Base-by-base conservation (phyloP, 129 eudicot genomes). In the Ambrosia trifida region DNA sequence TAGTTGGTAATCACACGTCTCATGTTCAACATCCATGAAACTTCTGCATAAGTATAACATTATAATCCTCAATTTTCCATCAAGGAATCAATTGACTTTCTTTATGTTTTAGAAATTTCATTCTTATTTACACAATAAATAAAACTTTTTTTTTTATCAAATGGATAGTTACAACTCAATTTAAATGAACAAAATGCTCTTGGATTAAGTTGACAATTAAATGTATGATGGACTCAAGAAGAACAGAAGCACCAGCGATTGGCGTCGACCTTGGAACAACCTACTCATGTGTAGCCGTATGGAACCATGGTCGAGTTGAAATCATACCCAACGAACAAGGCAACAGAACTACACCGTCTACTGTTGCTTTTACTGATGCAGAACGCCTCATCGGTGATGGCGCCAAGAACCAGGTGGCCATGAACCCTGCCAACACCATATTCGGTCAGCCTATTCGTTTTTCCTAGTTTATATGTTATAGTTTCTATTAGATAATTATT, bases 221-320 rank as follows among this genome's bases (percentile, higher is more conserved):
- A 61, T 61, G 45, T 5, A 61, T 24, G 0, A 61, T 61, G 66
- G 66, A 61, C 12, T 10, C 11, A 61, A 61, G 45, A 31, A 14
- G 50, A 64, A 38, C 10, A 17, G 69, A 64, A 64, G 69, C 32
- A 16, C 73, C 63, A 4, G 73, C 73, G 2, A 69, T 69, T 20
- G 73, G 73, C 28, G 51, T 69, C n/a, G 73, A 69, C 50, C 73
- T 69, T 5, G 73, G 73, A 69, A 69, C 73, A 32, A 69, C 73
- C 0, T 72, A 45, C 45, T 57, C 68, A 11, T 72, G 69, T 45
- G 77, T 60, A 0, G 76, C 28, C 4, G 76, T 71, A 3, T 57
- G 54, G 38, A 56, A 56, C 11, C 52, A 56, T 16, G 67, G 56
- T 43, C 54, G 66, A 4, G 20, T 71, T 13, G 67, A 71, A 18